Evolutionary conservation across 768 basidiomycete genomes (phyloP).

Genomic region (Suillus weaverae): DNA sequence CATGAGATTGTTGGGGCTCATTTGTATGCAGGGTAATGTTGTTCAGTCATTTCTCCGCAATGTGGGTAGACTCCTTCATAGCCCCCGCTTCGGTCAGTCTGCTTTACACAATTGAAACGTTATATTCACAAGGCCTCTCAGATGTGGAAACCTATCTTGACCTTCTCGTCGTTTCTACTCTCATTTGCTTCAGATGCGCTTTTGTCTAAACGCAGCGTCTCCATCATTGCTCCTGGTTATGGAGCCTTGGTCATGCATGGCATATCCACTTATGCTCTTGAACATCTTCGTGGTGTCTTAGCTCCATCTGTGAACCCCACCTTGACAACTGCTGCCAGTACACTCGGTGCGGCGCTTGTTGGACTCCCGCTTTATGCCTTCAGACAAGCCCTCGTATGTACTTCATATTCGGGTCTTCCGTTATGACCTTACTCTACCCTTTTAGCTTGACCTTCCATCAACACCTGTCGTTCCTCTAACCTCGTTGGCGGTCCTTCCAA

Average conservation of each 20-base stretch:
- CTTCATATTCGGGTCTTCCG: not conserved
- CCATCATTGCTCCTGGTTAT: conserved; percentile 59
- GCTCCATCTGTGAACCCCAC: conserved; percentile 58
- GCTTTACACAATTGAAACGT: not conserved
- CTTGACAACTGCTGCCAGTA: conserved; percentile 54
- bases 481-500: conserved; percentile 58
- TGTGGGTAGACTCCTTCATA: conserved; percentile 61
- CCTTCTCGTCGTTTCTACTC: conserved; percentile 49
- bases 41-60: conserved; percentile 66
- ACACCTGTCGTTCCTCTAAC: conserved; percentile 56
- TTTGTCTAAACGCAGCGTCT: conserved; percentile 39
- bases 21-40: conserved; percentile 56
- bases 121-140: conserved; percentile 25
- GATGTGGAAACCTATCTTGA: conserved; percentile 50
- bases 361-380: conserved; percentile 66
- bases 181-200: conserved; percentile 59
- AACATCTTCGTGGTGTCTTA: conserved; percentile 60
- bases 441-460: conserved; percentile 49
- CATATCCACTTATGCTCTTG: conserved; percentile 57
- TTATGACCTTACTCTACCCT: conserved; percentile 9
- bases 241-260: conserved; percentile 61
- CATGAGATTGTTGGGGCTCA: conserved; percentile 4
- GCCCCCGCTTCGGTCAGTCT: conserved; percentile 47
- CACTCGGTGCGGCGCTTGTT: conserved; percentile 62
- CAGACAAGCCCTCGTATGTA: conserved; percentile 55